Evolutionary conservation across 169 alveolate species (phyloP).

Genomic region (Eimeria tenella): DNA sequence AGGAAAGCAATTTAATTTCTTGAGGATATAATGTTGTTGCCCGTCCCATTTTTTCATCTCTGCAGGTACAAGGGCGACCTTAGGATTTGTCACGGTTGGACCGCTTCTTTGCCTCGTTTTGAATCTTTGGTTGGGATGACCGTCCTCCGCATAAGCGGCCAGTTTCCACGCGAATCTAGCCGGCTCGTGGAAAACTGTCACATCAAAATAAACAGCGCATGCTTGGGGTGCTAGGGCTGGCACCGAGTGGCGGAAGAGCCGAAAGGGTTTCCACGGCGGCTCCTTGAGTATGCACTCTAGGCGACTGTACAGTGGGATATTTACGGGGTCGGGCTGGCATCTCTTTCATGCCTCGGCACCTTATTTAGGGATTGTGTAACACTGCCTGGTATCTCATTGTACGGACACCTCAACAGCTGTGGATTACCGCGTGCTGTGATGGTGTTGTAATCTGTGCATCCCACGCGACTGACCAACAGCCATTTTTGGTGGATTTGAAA

Average conservation of each 20-base stretch:
- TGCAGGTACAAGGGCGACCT: neutral
- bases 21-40: neutral
- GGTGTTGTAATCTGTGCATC: too few relatives aligned
- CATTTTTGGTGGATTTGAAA: neutral
- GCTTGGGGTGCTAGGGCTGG: slow-evolving; percentile 21
- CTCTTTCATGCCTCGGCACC: neutral
- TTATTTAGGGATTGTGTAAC: neutral
- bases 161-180: neutral
- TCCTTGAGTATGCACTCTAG: neutral
- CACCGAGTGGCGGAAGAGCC: neutral
- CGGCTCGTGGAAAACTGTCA: neutral
- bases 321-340: neutral
- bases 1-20: neutral
- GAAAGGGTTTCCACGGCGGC: slow-evolving; percentile 47
- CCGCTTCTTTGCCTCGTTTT: neutral
- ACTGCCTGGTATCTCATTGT: neutral
- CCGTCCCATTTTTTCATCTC: neutral
- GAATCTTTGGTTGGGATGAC: slow-evolving; percentile 7
- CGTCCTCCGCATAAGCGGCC: neutral
- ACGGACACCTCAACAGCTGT: neutral
- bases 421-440: too few relatives aligned
- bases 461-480: too few relatives aligned
- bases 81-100: neutral
- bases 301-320: slow-evolving; percentile 9
- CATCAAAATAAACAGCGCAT: neutral